Percentiles rank a stretch among this genome's conserved stretches.
These are phyloP conservation scores for Dryas drummondii DNA, from an alignment of 306 rosid species.

Conservation along the genomic window DNA sequence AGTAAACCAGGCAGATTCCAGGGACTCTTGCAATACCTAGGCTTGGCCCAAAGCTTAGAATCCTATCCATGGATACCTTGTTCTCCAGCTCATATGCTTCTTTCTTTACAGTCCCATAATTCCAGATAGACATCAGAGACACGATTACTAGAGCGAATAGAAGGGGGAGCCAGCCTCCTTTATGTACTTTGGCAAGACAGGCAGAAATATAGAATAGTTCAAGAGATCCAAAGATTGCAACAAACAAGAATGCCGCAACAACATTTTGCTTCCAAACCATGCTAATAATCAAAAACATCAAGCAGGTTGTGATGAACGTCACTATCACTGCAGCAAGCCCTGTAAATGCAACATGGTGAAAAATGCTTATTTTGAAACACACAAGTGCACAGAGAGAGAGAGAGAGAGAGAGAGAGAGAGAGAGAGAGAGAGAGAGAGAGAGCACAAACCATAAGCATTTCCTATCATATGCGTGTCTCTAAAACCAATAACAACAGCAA, in stretches of 20 bases:
- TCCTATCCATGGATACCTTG: conserved; percentile 30
- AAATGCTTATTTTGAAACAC: neutral
- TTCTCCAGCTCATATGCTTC: conserved; percentile 29
- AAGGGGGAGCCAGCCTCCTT: conserved; percentile 36
- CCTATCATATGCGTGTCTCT: conserved; percentile 31
- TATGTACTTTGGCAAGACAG: conserved; percentile 26
- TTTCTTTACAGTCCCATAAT: conserved; percentile 27
- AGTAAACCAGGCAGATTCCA: conserved; percentile 34
- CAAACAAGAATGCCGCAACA: conserved; percentile 18
- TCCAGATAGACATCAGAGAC: conserved; percentile 34
- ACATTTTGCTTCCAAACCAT: conserved; percentile 27
- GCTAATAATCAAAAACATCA: conserved; percentile 24
- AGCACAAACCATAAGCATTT: conserved; percentile 27
- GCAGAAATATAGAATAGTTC: conserved; percentile 32
- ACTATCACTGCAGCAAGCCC: conserved; percentile 37
- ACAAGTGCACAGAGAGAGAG: neutral
- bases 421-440: neutral
- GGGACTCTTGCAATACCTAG: conserved; percentile 30
- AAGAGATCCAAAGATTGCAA: conserved; percentile 27
- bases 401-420: neutral
- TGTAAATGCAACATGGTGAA: conserved; percentile 15
- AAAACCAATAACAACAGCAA: conserved; percentile 32
- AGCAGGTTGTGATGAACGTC: conserved; percentile 38
- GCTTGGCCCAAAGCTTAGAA: conserved; percentile 22
- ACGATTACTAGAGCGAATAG: conserved; percentile 7